These are phyloP conservation scores for Cladophialophora immunda DNA, from an alignment of 2,329 filamentous ascomycete species.

Conservation along the genomic window DNA sequence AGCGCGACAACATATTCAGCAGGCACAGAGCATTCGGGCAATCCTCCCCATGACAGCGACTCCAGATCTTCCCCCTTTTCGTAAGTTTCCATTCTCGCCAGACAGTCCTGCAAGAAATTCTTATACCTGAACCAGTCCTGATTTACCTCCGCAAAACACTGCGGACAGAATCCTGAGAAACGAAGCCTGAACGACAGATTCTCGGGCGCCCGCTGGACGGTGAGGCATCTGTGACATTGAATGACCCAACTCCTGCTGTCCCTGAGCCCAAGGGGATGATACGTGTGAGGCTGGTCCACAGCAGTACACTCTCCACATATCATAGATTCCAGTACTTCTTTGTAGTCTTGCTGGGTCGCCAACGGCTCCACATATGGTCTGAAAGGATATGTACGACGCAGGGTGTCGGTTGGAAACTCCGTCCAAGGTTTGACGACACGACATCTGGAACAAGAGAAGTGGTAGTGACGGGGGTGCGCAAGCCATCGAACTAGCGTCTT, in stretches of 20 bases:
- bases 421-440: background rate
- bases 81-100: background rate
- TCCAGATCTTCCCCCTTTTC: background rate
- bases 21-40: background rate
- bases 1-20: background rate
- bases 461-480: background rate
- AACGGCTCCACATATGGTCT: background rate
- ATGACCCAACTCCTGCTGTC: background rate
- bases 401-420: background rate
- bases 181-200: background rate
- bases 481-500: background rate
- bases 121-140: constrained; percentile 13
- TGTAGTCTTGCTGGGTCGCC: background rate
- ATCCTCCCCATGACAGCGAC: background rate
- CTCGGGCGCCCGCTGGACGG: background rate
- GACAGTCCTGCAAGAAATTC: background rate
- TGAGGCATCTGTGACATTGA: background rate
- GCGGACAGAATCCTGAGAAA: constrained; percentile 6
- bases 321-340: background rate
- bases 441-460: constrained; percentile 13
- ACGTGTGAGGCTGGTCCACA: background rate
- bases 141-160: constrained; percentile 2
- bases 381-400: background rate
- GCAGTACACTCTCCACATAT: background rate
- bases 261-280: background rate